A percentile compares a stretch with the other conserved stretches of the same genome.
Evolutionary conservation across 208 protist species (phyloP).

Genomic region (Kentomonas sorsogonicus): DNA sequence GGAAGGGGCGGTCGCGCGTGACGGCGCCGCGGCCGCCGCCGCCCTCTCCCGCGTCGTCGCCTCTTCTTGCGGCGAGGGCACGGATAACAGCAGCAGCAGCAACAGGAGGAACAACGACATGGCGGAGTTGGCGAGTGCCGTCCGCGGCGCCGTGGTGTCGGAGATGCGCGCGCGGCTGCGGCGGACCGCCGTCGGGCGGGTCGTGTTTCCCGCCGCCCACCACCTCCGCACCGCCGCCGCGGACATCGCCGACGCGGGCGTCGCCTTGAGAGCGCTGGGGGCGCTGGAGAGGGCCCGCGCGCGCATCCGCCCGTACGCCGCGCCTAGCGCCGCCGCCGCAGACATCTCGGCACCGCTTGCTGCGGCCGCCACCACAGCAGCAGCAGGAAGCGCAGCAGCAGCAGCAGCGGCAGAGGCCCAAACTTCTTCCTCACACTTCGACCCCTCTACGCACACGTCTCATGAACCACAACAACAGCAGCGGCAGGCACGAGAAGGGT

Average conservation of each 20-base stretch:
- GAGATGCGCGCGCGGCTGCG: neutral
- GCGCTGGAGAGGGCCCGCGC: neutral
- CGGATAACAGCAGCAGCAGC: neutral
- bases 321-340: constrained; percentile 4
- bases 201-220: constrained; percentile 75
- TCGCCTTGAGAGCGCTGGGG: neutral
- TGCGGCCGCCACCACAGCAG: neutral
- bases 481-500: no score
- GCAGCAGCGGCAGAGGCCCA: neutral
- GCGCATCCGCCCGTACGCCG: neutral
- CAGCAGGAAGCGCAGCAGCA: neutral
- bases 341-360: neutral
- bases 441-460: constrained; percentile 17
- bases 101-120: neutral
- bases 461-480: neutral
- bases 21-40: neutral
- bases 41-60: neutral
- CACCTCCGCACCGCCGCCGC: constrained; percentile 36
- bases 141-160: neutral
- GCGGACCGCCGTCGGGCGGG: constrained; percentile 55
- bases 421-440: constrained; percentile 45
- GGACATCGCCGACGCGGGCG: neutral
- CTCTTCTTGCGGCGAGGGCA: neutral
- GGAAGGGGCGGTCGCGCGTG: neutral
- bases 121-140: neutral